Evolutionary conservation across 1,139 yeast species (phyloP).

Genomic region (Lodderomyces metapsilosis): DNA sequence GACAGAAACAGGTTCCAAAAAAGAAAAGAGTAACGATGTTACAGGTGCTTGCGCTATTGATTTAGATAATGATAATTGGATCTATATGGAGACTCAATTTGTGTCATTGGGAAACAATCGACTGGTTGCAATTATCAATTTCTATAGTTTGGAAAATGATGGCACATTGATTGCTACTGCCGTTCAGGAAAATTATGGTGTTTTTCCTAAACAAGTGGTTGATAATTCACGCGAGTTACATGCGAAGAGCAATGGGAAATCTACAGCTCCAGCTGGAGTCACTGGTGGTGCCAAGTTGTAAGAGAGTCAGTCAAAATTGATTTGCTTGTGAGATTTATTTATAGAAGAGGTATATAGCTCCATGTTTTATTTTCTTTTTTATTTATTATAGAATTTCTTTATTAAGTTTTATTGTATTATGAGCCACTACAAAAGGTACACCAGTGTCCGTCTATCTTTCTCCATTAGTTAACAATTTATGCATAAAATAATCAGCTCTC

Average conservation of each 20-base stretch:
- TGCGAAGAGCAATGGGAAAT: background rate
- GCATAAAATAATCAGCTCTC: conserved; percentile 28
- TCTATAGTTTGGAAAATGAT: conserved; percentile 22
- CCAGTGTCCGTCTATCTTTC: no score
- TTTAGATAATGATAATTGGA: no score
- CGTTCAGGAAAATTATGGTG: conserved; percentile 36
- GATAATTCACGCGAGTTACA: conserved; percentile 17
- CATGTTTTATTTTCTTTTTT: background rate
- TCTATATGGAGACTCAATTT: conserved; percentile 38
- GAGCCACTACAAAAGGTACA: no score
- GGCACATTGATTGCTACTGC: conserved; percentile 29
- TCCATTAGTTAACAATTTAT: conserved; percentile 15
- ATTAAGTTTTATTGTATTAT: no score
- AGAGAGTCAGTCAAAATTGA: background rate
- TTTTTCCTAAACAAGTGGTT: conserved; percentile 23
- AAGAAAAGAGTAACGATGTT: background rate
- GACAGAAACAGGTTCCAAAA: background rate
- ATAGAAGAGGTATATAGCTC: no score
- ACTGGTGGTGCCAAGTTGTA: background rate
- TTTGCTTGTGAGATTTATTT: background rate
- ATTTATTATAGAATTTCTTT: background rate
- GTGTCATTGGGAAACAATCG: conserved; percentile 33
- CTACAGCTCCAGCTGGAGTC: no score
- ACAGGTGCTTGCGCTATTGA: no score
- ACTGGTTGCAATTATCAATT: conserved; percentile 25